A percentile compares a stretch with the other conserved stretches of the same genome.
Evolutionary conservation across 192 early-diverging fungal species (phyloP).

Genomic region (Podochytrium sp.): DNA sequence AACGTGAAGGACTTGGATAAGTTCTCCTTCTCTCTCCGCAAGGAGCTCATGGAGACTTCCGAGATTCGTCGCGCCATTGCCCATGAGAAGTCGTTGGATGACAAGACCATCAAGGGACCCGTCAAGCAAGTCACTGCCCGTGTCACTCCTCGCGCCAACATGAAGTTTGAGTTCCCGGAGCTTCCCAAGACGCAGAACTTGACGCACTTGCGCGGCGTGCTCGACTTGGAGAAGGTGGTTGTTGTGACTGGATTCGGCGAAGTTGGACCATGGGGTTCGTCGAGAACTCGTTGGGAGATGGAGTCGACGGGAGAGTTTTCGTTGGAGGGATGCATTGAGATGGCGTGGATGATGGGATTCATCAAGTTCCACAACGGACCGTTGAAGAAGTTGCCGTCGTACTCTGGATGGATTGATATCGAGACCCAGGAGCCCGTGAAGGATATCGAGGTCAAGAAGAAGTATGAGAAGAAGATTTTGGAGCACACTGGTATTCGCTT

Average conservation of each 20-base stretch:
- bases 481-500: conserved; percentile 92
- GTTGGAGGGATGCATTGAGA: conserved; percentile 90
- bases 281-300: conserved; percentile 95
- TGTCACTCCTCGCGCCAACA: conserved; percentile 85
- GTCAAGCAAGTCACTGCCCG: conserved; percentile 55
- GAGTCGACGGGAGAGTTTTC: conserved; percentile 88
- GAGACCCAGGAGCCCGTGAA: conserved; percentile 82
- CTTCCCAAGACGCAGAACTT: conserved; percentile 65
- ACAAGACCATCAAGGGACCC: conserved; percentile 74
- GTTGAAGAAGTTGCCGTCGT: conserved; percentile 73
- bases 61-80: conserved; percentile 86
- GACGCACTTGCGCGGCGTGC: conserved; percentile 68
- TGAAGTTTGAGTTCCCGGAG: conserved; percentile 81
- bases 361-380: conserved; percentile 87
- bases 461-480: conserved; percentile 88
- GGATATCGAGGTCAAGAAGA: conserved; percentile 85
- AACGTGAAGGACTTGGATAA: conserved; percentile 85
- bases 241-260: conserved; percentile 94
- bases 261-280: conserved; percentile 89
- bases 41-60: conserved; percentile 79
- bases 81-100: conserved; percentile 77
- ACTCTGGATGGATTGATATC: conserved; percentile 93
- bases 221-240: conserved; percentile 90
- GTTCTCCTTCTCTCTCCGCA: conserved; percentile 73
- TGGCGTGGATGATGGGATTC: conserved; percentile 97